Percentiles rank a stretch among this genome's conserved stretches.
Evolutionary conservation across 331 rosid genomes (phyloP).

Genomic region (Saraca asoca): DNA sequence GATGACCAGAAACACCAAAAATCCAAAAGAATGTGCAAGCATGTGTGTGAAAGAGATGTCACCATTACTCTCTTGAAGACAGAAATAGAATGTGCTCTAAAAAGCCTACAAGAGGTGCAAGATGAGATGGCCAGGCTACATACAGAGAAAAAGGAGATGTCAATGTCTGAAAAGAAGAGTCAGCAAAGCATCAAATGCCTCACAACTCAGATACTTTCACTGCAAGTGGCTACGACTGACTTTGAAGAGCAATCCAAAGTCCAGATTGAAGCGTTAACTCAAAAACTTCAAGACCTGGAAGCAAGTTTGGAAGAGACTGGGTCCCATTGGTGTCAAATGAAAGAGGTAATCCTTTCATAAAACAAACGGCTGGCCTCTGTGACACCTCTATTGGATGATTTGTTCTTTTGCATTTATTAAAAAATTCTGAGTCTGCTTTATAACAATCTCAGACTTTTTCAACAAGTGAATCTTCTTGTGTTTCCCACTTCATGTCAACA

Average conservation of each 20-base stretch:
- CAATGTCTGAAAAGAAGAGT: conserved; percentile 53
- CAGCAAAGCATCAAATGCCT: conserved; percentile 55
- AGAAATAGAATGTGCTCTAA: conserved; percentile 81
- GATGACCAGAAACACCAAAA: conserved; percentile 31
- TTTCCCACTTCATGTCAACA: conserved; percentile 19
- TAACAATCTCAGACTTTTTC: background rate
- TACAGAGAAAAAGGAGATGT: conserved; percentile 64
- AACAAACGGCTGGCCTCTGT: background rate
- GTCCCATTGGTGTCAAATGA: conserved; percentile 54
- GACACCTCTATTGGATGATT: background rate
- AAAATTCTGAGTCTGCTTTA: conserved; percentile 7
- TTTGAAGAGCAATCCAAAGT: conserved; percentile 60
- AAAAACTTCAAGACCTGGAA: conserved; percentile 51
- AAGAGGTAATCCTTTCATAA: conserved; percentile 54
- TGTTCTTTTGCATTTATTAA: conserved; percentile 14
- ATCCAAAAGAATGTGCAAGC: conserved; percentile 39
- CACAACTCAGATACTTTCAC: conserved; percentile 49
- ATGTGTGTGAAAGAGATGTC: conserved; percentile 50
- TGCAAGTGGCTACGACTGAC: conserved; percentile 54
- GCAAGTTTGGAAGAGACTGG: conserved; percentile 57
- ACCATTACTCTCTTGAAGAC: conserved; percentile 73
- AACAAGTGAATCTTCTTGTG: conserved; percentile 10
- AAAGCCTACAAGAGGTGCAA: conserved; percentile 76
- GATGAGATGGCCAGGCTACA: conserved; percentile 73
- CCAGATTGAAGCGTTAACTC: conserved; percentile 59